Percentiles rank a stretch among this genome's conserved stretches.
Evolutionary conservation across 305 asterid genomes (phyloP).

Genomic region (Fraxinus angustifolia): DNA sequence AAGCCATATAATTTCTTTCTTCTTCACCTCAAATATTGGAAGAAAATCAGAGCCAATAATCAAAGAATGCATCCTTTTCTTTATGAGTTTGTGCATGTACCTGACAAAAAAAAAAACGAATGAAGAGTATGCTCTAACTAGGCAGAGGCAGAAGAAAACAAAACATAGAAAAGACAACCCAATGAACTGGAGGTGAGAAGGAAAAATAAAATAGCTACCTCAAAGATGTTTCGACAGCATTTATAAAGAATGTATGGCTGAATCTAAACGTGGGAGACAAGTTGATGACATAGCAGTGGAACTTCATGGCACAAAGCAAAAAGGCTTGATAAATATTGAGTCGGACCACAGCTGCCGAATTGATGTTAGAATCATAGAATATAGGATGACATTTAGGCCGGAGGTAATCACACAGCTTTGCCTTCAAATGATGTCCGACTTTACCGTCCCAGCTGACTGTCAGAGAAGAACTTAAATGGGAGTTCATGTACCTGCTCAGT

Average conservation of each 20-base stretch:
- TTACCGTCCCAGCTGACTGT: conserved; percentile 55
- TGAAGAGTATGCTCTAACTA: neutral
- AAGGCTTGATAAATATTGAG: conserved; percentile 75
- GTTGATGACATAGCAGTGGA: conserved; percentile 49
- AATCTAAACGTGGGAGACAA: conserved; percentile 46
- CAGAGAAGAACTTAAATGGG: conserved; percentile 63
- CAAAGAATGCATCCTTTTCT: conserved; percentile 46
- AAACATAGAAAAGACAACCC: neutral
- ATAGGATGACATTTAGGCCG: conserved; percentile 81
- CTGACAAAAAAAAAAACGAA: conserved; percentile 27
- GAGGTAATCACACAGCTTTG: conserved; percentile 53
- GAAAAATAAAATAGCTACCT: conserved; percentile 36
- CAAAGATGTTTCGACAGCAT: conserved; percentile 45
- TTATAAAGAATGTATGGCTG: conserved; percentile 35
- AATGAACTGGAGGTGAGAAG: neutral
- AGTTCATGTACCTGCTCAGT: conserved; percentile 53
- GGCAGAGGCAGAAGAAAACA: neutral
- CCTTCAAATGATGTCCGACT: conserved; percentile 48
- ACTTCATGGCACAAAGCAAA: conserved; percentile 83
- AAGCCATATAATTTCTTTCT: conserved; percentile 60
- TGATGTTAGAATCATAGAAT: conserved; percentile 47
- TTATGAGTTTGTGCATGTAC: conserved; percentile 68
- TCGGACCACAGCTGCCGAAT: conserved; percentile 67
- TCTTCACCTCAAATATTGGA: conserved; percentile 53
- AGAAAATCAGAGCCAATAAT: conserved; percentile 29